Conservation (phyloP, 1,284 basidiomycete genomes). For the Tilletia caries region DNA sequence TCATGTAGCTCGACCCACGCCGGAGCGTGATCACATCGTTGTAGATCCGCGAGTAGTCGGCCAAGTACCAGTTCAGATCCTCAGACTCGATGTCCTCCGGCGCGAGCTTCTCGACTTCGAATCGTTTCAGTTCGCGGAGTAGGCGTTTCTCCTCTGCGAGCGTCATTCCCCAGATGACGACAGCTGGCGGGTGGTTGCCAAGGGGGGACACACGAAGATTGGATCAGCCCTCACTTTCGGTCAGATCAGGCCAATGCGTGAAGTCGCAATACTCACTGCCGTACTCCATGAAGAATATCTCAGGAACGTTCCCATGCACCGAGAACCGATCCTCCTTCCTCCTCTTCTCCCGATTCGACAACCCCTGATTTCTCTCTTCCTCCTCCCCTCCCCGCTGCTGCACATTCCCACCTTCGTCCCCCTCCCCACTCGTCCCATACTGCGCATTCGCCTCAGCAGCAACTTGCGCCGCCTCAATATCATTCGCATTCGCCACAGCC, state of each 20-base stretch:
- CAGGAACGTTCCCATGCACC: slow-evolving; percentile 39
- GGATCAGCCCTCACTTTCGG: no score
- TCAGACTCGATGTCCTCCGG: slow-evolving; percentile 70
- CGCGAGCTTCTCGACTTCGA: slow-evolving; percentile 78
- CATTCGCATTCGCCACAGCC: slow-evolving; percentile 1
- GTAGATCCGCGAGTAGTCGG: slow-evolving; percentile 88
- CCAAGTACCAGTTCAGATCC: slow-evolving; percentile 94
- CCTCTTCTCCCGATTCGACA: slow-evolving; percentile 14
- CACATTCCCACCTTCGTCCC: neutral
- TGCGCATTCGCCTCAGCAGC: slow-evolving; percentile 8
- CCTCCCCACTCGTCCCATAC: neutral
- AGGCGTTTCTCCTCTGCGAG: slow-evolving; percentile 85
- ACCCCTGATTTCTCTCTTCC: no score
- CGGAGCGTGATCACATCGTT: slow-evolving; percentile 96
- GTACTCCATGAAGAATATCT: slow-evolving; percentile 79
- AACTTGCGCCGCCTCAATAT: neutral
- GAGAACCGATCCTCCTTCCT: slow-evolving; percentile 31
- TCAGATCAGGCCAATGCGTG: neutral
- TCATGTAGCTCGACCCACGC: slow-evolving; percentile 94
- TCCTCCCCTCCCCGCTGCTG: no score
- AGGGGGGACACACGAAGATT: no score
- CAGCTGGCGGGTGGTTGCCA: slow-evolving; percentile 55
- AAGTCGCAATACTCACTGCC: slow-evolving; percentile 61
- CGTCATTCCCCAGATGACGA: slow-evolving; percentile 97
- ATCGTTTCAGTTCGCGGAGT: slow-evolving; percentile 75